Evolutionary conservation across 208 protist species (phyloP).

Genomic region (Crithidia sp.): DNA sequence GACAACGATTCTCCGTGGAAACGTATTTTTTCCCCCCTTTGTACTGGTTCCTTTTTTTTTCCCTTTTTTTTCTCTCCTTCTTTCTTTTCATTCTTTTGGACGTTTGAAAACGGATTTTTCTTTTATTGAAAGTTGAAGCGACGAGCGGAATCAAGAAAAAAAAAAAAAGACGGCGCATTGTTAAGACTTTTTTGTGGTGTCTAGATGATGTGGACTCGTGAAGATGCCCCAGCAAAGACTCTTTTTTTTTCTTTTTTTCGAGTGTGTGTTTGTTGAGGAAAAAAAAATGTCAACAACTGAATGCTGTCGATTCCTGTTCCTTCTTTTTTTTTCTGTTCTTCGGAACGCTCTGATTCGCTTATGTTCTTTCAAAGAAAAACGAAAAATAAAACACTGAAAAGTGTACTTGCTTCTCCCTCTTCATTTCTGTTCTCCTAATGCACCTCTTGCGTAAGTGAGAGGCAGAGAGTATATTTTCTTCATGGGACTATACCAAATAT

Average conservation of each 20-base stretch:
- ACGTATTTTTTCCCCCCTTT: slow-evolving; percentile 3
- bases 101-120: not conserved
- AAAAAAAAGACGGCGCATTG: too few species aligned
- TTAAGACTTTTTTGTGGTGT: too few species aligned
- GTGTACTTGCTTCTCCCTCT: not conserved
- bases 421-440: not conserved
- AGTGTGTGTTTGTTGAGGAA: not conserved
- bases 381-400: slow-evolving; percentile 11
- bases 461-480: not conserved
- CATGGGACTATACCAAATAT: not conserved
- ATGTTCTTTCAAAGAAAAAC: not conserved
- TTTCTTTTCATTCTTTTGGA: not conserved
- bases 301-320: too few species aligned
- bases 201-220: too few species aligned
- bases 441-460: not conserved
- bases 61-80: not conserved
- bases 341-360: not conserved
- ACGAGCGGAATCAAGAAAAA: not conserved
- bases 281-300: not conserved
- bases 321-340: not conserved
- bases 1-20: slow-evolving; percentile 8
- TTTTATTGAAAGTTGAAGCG: not conserved
- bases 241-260: not conserved
- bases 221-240: not conserved
- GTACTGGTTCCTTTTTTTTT: not conserved